Evolutionary conservation across 2,329 filamentous ascomycete genomes (phyloP).

Genomic region (Penicillium sp.): DNA sequence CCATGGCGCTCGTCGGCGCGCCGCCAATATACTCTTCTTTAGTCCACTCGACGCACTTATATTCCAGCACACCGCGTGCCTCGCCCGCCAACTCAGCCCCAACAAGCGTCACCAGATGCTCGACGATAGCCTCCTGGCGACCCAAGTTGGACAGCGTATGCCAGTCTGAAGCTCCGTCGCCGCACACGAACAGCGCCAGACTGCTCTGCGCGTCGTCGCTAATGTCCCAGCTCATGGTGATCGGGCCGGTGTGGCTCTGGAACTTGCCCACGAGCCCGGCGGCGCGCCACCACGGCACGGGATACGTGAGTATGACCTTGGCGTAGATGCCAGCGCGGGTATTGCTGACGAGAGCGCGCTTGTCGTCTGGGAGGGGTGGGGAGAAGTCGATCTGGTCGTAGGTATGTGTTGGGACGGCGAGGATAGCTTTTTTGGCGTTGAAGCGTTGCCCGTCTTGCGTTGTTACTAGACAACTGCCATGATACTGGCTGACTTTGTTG

Average conservation of each 20-base stretch:
- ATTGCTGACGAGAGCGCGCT: not conserved
- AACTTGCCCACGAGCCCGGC: not conserved
- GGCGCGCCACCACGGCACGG: not conserved
- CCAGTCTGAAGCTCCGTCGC: not conserved
- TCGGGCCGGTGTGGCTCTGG: not conserved
- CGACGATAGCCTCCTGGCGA: not conserved
- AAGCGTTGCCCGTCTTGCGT: not conserved
- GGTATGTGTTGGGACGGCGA: not conserved
- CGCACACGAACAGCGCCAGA: not conserved
- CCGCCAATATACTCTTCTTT: constrained; percentile 35
- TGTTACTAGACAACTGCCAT: not conserved
- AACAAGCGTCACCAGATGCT: not conserved
- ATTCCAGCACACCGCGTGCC: not conserved
- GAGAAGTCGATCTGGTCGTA: not conserved
- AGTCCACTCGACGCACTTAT: constrained; percentile 8
- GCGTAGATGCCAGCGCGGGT: not conserved
- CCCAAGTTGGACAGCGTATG: not conserved
- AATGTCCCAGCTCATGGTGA: not conserved
- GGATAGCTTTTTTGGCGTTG: not conserved
- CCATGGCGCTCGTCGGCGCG: constrained; percentile 33
- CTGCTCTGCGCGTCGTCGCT: not conserved
- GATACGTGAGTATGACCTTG: not conserved
- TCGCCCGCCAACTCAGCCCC: not conserved
- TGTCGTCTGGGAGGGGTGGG: not conserved
- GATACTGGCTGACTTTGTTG: not conserved